Conservation (phyloP, 106 monocot species). For the Gastrodia elata region DNA sequence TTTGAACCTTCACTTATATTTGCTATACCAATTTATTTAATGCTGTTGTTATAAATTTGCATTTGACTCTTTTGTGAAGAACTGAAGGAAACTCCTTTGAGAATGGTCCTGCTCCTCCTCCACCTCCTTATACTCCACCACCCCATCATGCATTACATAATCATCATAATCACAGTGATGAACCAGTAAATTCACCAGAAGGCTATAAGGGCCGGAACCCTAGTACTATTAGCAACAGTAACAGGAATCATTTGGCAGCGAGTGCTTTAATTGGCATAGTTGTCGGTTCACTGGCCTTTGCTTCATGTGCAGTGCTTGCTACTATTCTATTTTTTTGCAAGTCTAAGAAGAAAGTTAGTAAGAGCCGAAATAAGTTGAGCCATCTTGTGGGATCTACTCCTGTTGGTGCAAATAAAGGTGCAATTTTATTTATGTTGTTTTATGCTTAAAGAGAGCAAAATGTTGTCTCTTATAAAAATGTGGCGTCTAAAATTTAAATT, state of each 20-base stretch:
- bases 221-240: neutral
- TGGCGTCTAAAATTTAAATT: too few relatives aligned
- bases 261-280: constrained; percentile 13
- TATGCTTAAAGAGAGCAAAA: too few relatives aligned
- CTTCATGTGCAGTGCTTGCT: constrained; percentile 9
- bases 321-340: constrained; percentile 5
- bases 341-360: constrained; percentile 5
- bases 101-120: constrained; percentile 62
- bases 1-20: neutral
- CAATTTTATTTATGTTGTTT: constrained; percentile 1
- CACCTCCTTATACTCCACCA: constrained; percentile 57
- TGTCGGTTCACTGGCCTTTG: constrained; percentile 14
- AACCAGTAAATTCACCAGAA: constrained; percentile 15
- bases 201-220: constrained; percentile 12
- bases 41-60: neutral
- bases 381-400: constrained; percentile 11
- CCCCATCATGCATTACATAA: constrained; percentile 26
- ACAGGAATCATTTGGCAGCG: constrained; percentile 4
- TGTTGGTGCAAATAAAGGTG: constrained; percentile 16
- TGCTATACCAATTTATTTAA: neutral
- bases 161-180: constrained; percentile 20
- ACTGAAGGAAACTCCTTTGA: constrained; percentile 62
- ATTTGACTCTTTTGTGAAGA: constrained; percentile 22
- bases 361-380: constrained; percentile 3
- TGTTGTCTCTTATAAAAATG: too few relatives aligned